phyloP scores from a whole-genome alignment of 1,284 basidiomycete genomes.

The Rhodotorula sp. region DNA sequence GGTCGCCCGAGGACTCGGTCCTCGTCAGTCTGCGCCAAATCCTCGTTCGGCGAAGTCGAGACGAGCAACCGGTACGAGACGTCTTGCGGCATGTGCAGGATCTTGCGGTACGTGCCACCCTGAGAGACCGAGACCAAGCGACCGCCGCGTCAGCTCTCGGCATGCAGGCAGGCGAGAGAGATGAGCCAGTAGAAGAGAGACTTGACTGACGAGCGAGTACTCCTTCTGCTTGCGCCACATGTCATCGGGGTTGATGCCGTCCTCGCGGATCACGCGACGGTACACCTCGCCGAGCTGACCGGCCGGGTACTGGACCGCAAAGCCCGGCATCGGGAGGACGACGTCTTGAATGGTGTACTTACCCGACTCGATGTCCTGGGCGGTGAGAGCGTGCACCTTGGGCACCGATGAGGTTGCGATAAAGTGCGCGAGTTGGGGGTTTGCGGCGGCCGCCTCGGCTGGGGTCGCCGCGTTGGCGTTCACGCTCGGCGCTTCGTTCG shows the following conservation, averaged over 20 bases:
- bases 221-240: slow-evolving; percentile 77
- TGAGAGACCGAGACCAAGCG: slow-evolving; percentile 59
- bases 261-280: slow-evolving; percentile 70
- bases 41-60: slow-evolving; percentile 89
- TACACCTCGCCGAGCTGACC: slow-evolving; percentile 81
- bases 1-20: slow-evolving; percentile 80
- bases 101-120: slow-evolving; percentile 86
- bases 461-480: slow-evolving; percentile 10
- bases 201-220: slow-evolving; percentile 26
- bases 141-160: background rate
- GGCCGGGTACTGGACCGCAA: slow-evolving; percentile 88
- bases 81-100: slow-evolving; percentile 78
- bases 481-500: background rate
- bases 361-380: slow-evolving; percentile 65
- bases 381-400: slow-evolving; percentile 71
- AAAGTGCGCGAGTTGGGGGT: slow-evolving; percentile 25
- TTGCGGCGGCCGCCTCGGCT: slow-evolving; percentile 21
- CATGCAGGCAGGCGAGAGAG: background rate
- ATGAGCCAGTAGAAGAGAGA: background rate
- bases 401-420: slow-evolving; percentile 47
- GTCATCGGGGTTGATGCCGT: slow-evolving; percentile 83
- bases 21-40: slow-evolving; percentile 90
- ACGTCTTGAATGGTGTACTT: slow-evolving; percentile 86
- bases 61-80: slow-evolving; percentile 75
- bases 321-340: slow-evolving; percentile 91